Conservation (phyloP, 116 monocot species). For the Zostera marina region DNA sequence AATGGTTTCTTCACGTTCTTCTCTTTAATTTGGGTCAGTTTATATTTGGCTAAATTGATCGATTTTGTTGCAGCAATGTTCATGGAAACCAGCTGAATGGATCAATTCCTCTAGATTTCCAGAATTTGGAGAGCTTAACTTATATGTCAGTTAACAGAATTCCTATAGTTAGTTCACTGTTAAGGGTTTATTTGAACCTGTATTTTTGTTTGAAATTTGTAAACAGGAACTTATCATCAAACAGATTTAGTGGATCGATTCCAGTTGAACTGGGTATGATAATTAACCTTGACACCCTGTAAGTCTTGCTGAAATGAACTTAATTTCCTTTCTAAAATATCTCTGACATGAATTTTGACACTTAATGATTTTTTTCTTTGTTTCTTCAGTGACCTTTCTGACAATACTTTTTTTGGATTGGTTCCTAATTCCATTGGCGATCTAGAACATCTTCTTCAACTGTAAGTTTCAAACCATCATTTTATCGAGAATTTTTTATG, state of each 20-base stretch:
- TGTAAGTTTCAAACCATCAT: slow-evolving; percentile 30
- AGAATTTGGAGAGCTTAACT: slow-evolving; percentile 79
- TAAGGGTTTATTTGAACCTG: too few species aligned
- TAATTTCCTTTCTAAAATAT: not conserved
- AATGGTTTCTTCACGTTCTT: not conserved
- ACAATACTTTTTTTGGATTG: slow-evolving; percentile 56
- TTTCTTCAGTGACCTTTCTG: slow-evolving; percentile 69
- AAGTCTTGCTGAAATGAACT: slow-evolving; percentile 4
- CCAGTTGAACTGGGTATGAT: slow-evolving; percentile 67
- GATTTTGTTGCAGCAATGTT: slow-evolving; percentile 48
- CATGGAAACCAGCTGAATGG: slow-evolving; percentile 76
- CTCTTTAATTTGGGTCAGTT: not conserved
- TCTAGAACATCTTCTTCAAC: slow-evolving; percentile 85
- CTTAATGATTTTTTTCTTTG: not conserved
- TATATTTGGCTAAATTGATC: not conserved
- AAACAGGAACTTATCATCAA: slow-evolving; percentile 79
- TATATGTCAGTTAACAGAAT: slow-evolving; percentile 53
- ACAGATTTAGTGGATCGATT: slow-evolving; percentile 61
- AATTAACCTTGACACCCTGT: slow-evolving; percentile 91
- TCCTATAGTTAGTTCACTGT: not conserved
- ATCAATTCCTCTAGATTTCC: slow-evolving; percentile 67
- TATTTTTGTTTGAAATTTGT: not conserved
- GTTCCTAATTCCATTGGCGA: slow-evolving; percentile 82
- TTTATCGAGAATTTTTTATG: slow-evolving; percentile 3
- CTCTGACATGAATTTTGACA: not conserved